A percentile compares a stretch with the other conserved stretches of the same genome.
Conservation (phyloP, 805 yeast genomes). For the Wickerhamiella bombiphila region DNA sequence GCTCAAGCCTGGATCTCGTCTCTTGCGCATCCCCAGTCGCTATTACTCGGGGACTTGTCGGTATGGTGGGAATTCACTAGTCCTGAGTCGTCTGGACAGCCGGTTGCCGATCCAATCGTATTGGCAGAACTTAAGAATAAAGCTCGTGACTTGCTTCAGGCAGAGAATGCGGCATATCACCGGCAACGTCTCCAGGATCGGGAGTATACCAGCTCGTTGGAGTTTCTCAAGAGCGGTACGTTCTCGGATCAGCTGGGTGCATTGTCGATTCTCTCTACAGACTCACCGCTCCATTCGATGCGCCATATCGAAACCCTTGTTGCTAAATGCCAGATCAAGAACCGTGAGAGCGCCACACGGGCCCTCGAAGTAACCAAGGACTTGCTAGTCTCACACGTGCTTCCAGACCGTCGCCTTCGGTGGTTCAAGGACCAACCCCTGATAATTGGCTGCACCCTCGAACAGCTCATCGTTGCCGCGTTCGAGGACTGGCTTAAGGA, state of each 20-base stretch:
- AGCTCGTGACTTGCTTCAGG: slow-evolving; percentile 51
- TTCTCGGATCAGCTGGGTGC: slow-evolving; percentile 91
- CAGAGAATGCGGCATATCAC: slow-evolving; percentile 61
- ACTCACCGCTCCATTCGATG: slow-evolving; percentile 81
- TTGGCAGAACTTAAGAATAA: slow-evolving; percentile 46
- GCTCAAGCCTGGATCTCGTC: slow-evolving; percentile 10
- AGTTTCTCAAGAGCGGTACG: slow-evolving; percentile 84
- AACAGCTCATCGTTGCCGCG: slow-evolving; percentile 55
- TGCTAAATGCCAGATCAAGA: slow-evolving; percentile 73
- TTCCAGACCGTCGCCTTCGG: slow-evolving; percentile 63
- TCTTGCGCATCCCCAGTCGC: slow-evolving; percentile 3
- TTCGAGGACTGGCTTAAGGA: slow-evolving; percentile 83
- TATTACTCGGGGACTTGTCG: slow-evolving; percentile 31
- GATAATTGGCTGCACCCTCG: slow-evolving; percentile 31
- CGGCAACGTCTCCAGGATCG: slow-evolving; percentile 61
- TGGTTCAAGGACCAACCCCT: slow-evolving; percentile 66
- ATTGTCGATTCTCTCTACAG: slow-evolving; percentile 79
- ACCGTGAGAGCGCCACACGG: slow-evolving; percentile 84
- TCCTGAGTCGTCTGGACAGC: slow-evolving; percentile 14
- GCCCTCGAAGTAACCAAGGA: slow-evolving; percentile 83
- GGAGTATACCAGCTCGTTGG: slow-evolving; percentile 57
- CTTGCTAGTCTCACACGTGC: slow-evolving; percentile 70
- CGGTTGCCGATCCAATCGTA: slow-evolving; percentile 27
- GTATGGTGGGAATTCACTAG: slow-evolving; percentile 65
- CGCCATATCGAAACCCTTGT: slow-evolving; percentile 70